These are phyloP conservation scores for Lyophyllum atratum DNA, from an alignment of 768 basidiomycete species.

Conservation along the genomic window DNA sequence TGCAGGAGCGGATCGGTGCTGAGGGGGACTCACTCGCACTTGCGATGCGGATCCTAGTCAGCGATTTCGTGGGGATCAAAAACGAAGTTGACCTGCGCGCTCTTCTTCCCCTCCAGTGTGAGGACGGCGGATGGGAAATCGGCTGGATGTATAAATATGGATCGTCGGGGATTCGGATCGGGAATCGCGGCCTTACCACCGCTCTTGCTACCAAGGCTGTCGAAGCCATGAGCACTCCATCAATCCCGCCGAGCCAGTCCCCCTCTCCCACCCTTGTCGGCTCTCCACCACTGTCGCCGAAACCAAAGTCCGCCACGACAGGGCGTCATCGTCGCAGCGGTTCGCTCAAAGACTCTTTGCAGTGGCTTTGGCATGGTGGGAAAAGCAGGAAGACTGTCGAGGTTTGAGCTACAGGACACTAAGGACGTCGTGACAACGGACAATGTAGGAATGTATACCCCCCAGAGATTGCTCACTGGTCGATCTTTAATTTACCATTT, in stretches of 20 bases:
- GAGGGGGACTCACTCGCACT: conserved; percentile 56
- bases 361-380: conserved; percentile 28
- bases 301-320: conserved; percentile 2
- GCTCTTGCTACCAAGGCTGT: conserved; percentile 56
- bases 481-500: conserved; percentile 6
- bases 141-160: conserved; percentile 63
- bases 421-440: background rate
- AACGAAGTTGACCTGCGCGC: conserved; percentile 45
- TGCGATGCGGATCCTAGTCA: conserved; percentile 55
- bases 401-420: conserved; percentile 10
- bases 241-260: conserved; percentile 4
- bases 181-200: conserved; percentile 57
- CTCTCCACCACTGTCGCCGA: conserved; percentile 7
- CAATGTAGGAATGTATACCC: background rate
- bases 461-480: background rate
- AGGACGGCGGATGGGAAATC: conserved; percentile 57
- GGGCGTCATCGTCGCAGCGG: conserved; percentile 24
- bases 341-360: conserved; percentile 28
- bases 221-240: conserved; percentile 22
- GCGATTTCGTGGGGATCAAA: conserved; percentile 38
- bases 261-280: conserved; percentile 18
- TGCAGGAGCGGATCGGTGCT: conserved; percentile 51
- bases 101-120: conserved; percentile 48
- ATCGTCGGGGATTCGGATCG: conserved; percentile 46
- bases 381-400: conserved; percentile 21